phyloP scores from a whole-genome alignment of 2,329 filamentous ascomycete species.

The Trichoderma sp. region DNA sequence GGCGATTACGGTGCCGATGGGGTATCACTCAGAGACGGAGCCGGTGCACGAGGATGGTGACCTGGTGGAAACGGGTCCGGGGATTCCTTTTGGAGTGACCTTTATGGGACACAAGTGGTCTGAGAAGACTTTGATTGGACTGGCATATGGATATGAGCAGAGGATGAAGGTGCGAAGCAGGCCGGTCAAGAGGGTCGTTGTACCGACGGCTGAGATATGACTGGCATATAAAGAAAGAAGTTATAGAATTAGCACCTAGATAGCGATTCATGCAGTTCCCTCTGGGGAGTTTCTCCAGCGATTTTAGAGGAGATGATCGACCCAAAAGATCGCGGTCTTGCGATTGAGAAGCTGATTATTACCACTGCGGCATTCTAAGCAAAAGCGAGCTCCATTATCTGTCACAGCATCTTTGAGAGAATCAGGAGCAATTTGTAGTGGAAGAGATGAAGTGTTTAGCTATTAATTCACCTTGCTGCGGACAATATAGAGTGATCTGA shows the following conservation, averaged over 20 bases:
- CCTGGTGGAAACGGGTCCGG: constrained; percentile 19
- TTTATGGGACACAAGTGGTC: constrained; percentile 59
- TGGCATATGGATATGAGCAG: constrained; percentile 67
- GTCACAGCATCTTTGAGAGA: background rate
- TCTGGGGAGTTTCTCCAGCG: background rate
- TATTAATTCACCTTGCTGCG: background rate
- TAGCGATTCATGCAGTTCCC: too few relatives aligned
- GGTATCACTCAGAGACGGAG: constrained; percentile 12
- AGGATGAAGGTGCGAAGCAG: constrained; percentile 32
- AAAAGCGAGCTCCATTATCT: background rate
- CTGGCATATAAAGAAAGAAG: background rate
- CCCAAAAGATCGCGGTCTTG: background rate
- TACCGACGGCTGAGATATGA: constrained; percentile 7
- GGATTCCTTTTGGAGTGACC: constrained; percentile 49
- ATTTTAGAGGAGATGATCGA: background rate
- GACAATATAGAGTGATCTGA: background rate
- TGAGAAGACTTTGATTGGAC: constrained; percentile 55
- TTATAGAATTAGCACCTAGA: background rate
- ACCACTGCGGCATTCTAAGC: background rate
- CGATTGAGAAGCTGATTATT: background rate
- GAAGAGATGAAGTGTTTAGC: background rate
- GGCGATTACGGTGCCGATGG: constrained; percentile 55
- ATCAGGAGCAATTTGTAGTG: background rate
- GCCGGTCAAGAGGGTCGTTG: constrained; percentile 12
- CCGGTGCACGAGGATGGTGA: background rate